Percentiles rank a stretch among this genome's conserved stretches.
Conservation (phyloP, 352 stramenopile species). For the Globisporangium lucens region DNA sequence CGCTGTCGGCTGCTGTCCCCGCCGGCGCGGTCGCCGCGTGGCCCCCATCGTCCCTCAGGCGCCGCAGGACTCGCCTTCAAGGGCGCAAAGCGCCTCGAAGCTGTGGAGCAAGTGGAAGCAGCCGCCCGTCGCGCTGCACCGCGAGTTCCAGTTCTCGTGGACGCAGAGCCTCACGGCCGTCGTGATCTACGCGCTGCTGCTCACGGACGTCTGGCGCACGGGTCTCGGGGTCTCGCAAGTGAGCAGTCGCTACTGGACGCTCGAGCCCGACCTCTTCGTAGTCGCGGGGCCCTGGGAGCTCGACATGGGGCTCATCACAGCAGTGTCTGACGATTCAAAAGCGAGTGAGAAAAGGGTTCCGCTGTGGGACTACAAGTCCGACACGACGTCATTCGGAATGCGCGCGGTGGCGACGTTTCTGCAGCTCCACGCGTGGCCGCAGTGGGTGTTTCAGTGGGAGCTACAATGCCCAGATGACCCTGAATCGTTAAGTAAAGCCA, state of each 20-base stretch:
- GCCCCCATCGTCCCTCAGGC: not conserved
- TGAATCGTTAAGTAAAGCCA: not conserved
- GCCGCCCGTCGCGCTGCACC: not conserved
- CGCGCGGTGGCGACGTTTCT: not conserved
- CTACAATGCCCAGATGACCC: not conserved
- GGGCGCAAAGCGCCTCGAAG: not conserved
- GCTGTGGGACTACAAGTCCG: slow-evolving; percentile 1
- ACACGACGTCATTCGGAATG: not conserved
- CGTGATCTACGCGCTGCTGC: slow-evolving; percentile 6
- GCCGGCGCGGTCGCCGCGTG: not conserved
- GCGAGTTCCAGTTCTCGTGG: not conserved
- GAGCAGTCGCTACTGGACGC: not conserved
- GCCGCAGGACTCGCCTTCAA: not conserved
- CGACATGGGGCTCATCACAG: not conserved
- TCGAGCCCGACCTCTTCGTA: not conserved
- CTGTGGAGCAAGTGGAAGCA: not conserved
- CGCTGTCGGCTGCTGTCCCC: not conserved
- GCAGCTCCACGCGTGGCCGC: not conserved
- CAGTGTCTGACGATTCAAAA: too few species aligned
- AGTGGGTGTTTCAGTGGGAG: not conserved
- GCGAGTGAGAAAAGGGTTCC: not conserved
- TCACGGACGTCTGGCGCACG: slow-evolving; percentile 2
- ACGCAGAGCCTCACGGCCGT: slow-evolving; percentile 2
- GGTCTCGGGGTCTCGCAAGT: not conserved
- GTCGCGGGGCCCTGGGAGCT: not conserved